A percentile compares a stretch with the other conserved stretches of the same genome.
Conservation (phyloP, 768 basidiomycete species). For the Panaeolus cyanescens region DNA sequence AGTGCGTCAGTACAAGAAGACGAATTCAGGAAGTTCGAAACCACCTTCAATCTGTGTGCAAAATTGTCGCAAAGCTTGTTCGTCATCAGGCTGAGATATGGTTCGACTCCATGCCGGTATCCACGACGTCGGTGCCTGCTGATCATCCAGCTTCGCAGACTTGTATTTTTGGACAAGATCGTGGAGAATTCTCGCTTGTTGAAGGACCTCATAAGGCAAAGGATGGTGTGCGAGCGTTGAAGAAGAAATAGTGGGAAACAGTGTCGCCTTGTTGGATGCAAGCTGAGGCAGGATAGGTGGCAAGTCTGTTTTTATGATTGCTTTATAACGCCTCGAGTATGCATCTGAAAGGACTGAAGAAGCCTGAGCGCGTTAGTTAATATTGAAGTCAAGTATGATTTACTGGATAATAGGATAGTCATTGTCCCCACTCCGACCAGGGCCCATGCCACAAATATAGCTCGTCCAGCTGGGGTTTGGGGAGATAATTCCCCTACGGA, state of each 20-base stretch:
- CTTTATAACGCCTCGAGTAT: neutral
- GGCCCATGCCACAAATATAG: slow-evolving; percentile 80
- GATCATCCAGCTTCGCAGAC: neutral
- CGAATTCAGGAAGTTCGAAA: neutral
- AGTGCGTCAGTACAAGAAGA: neutral
- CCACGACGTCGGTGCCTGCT: neutral
- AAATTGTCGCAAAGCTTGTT: neutral
- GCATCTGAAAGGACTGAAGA: slow-evolving; percentile 14
- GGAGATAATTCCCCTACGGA: slow-evolving; percentile 60
- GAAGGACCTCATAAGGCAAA: neutral
- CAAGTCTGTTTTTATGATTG: neutral
- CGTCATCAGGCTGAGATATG: neutral
- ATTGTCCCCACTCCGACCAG: slow-evolving; percentile 74
- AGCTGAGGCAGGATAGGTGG: neutral
- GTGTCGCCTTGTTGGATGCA: neutral
- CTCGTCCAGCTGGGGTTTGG: slow-evolving; percentile 65
- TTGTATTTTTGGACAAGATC: neutral
- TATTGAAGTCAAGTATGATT: no score
- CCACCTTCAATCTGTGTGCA: neutral
- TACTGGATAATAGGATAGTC: slow-evolving; percentile 75
- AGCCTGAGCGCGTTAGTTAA: neutral
- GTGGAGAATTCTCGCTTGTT: neutral
- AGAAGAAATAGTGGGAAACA: neutral
- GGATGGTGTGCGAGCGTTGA: neutral
- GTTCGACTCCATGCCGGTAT: neutral